These are phyloP conservation scores for Botryotinia narcissicola DNA, from an alignment of 2,329 filamentous ascomycete genomes.

Conservation along the genomic window DNA sequence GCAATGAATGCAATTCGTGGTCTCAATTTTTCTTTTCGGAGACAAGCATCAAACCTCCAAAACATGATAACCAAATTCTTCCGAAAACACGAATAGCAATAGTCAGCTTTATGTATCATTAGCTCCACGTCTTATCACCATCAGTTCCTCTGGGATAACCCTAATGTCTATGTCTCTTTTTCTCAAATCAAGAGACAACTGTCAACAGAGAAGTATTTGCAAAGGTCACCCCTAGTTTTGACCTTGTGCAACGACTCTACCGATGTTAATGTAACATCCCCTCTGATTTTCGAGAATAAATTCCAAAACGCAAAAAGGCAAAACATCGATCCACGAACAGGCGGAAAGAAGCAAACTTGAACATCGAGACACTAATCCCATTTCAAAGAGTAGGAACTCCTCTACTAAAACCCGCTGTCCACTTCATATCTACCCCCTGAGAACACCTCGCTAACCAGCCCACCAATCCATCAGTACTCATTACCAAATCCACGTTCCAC, in stretches of 20 bases:
- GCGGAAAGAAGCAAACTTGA: background rate
- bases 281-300: background rate
- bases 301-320: background rate
- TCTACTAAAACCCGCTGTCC: too few species aligned
- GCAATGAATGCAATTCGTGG: background rate
- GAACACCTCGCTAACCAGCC: background rate
- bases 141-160: rapidly evolving
- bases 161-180: background rate
- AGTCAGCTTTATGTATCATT: background rate
- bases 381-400: too few species aligned
- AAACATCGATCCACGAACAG: background rate
- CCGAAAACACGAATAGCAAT: background rate
- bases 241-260: background rate
- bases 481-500: background rate
- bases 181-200: background rate
- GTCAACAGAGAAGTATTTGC: background rate
- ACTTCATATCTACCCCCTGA: background rate
- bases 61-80: background rate
- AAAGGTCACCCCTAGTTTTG: background rate
- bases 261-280: background rate
- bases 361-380: background rate
- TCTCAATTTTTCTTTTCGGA: background rate
- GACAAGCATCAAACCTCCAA: background rate
- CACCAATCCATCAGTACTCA: background rate
- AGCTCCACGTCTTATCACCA: background rate